A percentile compares a stretch with the other conserved stretches of the same genome.
These are phyloP conservation scores for Jamesozyma hellenica DNA, from an alignment of 805 yeast genomes.

Conservation along the genomic window DNA sequence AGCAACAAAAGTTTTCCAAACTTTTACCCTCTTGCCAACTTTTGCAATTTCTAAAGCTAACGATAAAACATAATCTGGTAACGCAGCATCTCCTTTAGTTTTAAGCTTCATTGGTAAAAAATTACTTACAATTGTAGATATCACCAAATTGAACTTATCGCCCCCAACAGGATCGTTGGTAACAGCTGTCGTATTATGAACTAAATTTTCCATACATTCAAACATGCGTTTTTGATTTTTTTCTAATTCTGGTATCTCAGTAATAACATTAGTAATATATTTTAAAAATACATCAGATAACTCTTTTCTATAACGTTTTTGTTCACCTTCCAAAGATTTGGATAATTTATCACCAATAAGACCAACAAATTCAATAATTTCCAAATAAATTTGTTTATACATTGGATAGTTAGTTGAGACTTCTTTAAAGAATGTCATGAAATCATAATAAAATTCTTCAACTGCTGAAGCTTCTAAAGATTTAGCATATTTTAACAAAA, in stretches of 20 bases:
- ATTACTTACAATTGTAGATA: slow-evolving; percentile 45
- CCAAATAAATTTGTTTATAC: slow-evolving; percentile 43
- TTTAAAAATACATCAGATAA: slow-evolving; percentile 35
- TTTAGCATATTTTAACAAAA: slow-evolving; percentile 50
- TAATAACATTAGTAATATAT: slow-evolving; percentile 27
- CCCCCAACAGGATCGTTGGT: slow-evolving; percentile 22
- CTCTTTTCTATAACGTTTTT: slow-evolving; percentile 50
- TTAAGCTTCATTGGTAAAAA: slow-evolving; percentile 44
- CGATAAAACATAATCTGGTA: slow-evolving; percentile 35
- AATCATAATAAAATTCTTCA: slow-evolving; percentile 64
- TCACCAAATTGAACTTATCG: slow-evolving; percentile 46
- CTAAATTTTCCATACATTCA: slow-evolving; percentile 11
- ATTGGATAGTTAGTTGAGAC: slow-evolving; percentile 37
- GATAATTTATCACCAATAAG: slow-evolving; percentile 47
- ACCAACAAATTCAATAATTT: slow-evolving; percentile 42
- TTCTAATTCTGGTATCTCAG: slow-evolving; percentile 15
- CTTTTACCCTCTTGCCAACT: slow-evolving; percentile 32
- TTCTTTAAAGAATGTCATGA: slow-evolving; percentile 51
- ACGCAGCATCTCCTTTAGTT: slow-evolving; percentile 31
- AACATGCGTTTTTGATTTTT: slow-evolving; percentile 8
- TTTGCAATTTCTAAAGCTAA: slow-evolving; percentile 32
- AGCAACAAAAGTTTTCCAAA: slow-evolving; percentile 53
- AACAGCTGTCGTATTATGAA: slow-evolving; percentile 12
- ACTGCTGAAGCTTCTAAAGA: slow-evolving; percentile 67
- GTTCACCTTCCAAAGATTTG: slow-evolving; percentile 52